Evolutionary conservation across 805 yeast species (phyloP), one percentile per base, ranked within the genome.

Genomic region (Starmerella roubikii): DNA sequence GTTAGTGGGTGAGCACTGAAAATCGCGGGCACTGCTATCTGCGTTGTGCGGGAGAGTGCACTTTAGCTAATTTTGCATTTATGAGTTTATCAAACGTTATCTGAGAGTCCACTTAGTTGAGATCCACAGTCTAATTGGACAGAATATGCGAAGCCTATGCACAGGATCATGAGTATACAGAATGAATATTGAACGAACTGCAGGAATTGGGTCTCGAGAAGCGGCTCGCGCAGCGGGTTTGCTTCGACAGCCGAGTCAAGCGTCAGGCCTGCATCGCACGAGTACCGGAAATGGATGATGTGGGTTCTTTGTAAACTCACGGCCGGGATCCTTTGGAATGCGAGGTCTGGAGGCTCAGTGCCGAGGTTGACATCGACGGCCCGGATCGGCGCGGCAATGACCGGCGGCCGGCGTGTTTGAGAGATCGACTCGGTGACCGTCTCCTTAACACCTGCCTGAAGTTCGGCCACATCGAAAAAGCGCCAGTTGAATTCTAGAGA

Each of bases 231-330:
- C 21, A 81, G 61, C 2, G 84, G 76, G 55, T 79, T 79, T 0
- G 86, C 88, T 54, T 81, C 82, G 11, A 81, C 81, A 34, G 72
- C 72, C 0, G 93, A 81, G 40, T 72, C 73, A 37, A 81, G 63
- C 1, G 81, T 74, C 32, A 81, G 66, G 40, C 69, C 69, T 19
- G 85, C 81, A 55, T 81, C 84, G 2, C 93, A 93, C 29, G 65
- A 61, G 55, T 82, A 81, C 47, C 72, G 74, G 47, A 81, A 67
- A 47, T 76, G 76, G n/a, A 80, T 78, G 15, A 61, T 52, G 27
- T 60, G 56, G 30, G 56, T 20, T 77, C 86, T 50, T 78, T 64
- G 55, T 15, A 65, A 65, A 6, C 72, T 83, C 30, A 81, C 60
- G 52, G 79, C 40, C 21, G 38, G 43, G 12, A 52, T 39, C 7